Evolutionary conservation across 2,329 filamentous ascomycete genomes (phyloP).

Genomic region (Fusarium miscanthi): DNA sequence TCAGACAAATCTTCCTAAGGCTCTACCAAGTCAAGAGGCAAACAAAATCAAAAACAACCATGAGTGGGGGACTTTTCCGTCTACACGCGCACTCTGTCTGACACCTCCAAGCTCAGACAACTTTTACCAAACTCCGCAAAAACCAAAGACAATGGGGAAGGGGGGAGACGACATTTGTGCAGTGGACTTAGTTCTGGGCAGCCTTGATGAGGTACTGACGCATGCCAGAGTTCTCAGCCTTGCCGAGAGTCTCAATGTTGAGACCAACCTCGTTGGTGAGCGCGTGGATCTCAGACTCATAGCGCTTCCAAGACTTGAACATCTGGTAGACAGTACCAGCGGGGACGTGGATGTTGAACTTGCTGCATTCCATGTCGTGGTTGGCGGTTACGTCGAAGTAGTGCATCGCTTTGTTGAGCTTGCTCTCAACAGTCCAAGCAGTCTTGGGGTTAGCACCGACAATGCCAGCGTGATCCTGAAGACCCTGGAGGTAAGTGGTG

Average conservation of each 20-base stretch:
- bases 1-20: background rate
- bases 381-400: slow-evolving; percentile 32
- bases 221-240: slow-evolving; percentile 38
- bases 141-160: background rate
- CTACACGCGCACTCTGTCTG: background rate
- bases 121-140: background rate
- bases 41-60: background rate
- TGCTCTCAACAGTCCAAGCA: slow-evolving; percentile 21
- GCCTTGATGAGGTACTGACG: slow-evolving; percentile 28
- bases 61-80: background rate
- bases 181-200: background rate
- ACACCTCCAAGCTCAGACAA: background rate
- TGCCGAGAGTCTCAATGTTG: slow-evolving; percentile 32
- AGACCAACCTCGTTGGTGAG: slow-evolving; percentile 27
- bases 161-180: accelerated
- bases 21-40: background rate
- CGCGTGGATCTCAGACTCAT: slow-evolving; percentile 17
- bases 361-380: slow-evolving; percentile 23
- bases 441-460: background rate
- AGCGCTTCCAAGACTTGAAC: slow-evolving; percentile 44
- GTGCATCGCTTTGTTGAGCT: slow-evolving; percentile 28
- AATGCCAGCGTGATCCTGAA: slow-evolving; percentile 33
- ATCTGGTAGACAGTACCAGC: slow-evolving; percentile 28
- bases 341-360: background rate
- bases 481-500: slow-evolving; percentile 21